Evolutionary conservation across 148 eudicot genomes (phyloP).

Genomic region (Camellia granthamiana): DNA sequence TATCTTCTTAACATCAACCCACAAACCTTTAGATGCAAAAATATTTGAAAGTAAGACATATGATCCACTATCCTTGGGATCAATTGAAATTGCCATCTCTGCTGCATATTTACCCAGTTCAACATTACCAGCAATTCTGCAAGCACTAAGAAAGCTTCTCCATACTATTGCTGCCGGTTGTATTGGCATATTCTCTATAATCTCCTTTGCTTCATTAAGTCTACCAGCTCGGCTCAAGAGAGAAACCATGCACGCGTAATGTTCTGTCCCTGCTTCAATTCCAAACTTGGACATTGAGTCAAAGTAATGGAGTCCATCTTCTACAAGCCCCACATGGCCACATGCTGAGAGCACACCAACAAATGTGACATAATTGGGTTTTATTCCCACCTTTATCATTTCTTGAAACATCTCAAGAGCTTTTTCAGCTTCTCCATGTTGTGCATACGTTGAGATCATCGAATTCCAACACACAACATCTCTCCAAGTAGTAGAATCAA

Average conservation of each 20-base stretch:
- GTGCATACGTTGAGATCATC: conserved; percentile 62
- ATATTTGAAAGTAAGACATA: conserved; percentile 66
- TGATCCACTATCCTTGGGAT: conserved; percentile 60
- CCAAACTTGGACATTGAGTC: conserved; percentile 46
- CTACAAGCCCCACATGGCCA: conserved; percentile 59
- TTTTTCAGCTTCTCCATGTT: conserved; percentile 64
- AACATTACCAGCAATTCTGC: conserved; percentile 37
- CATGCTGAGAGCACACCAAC: conserved; percentile 68
- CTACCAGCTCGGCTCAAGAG: conserved; percentile 69
- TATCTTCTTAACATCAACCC: conserved; percentile 51
- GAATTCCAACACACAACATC: conserved; percentile 72
- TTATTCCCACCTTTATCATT: conserved; percentile 49
- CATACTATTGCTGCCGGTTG: conserved; percentile 53
- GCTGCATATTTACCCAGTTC: conserved; percentile 58
- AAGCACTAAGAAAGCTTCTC: conserved; percentile 73
- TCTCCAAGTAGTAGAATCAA: conserved; percentile 31
- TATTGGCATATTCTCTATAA: conserved; percentile 65
- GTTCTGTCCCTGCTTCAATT: conserved; percentile 60
- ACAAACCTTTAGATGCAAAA: conserved; percentile 55
- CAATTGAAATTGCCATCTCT: conserved; percentile 55
- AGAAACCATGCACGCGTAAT: conserved; percentile 70
- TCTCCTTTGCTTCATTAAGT: conserved; percentile 51
- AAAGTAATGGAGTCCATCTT: conserved; percentile 46
- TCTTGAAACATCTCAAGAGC: conserved; percentile 47
- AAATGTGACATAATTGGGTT: conserved; percentile 63